A percentile compares a stretch with the other conserved stretches of the same genome.
Evolutionary conservation across 2,329 filamentous ascomycete species (phyloP).

Genomic region (Diaporthe aspalathi): DNA sequence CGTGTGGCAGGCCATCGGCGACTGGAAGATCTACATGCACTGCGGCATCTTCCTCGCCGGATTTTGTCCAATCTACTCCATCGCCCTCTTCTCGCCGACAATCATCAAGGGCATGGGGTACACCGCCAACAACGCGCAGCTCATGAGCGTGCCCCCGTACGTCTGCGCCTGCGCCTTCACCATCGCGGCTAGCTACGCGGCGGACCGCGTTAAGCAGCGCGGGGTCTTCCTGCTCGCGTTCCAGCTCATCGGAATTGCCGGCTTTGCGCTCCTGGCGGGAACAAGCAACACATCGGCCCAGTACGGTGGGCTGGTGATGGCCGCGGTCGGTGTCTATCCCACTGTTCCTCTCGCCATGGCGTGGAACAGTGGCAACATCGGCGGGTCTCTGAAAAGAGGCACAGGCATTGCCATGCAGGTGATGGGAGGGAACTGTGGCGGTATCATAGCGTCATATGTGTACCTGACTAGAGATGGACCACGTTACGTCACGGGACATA

Average conservation of each 20-base stretch:
- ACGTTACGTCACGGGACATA: slow-evolving; percentile 41
- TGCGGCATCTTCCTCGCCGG: slow-evolving; percentile 73
- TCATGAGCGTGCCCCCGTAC: slow-evolving; percentile 74
- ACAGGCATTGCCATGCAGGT: slow-evolving; percentile 41
- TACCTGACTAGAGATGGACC: slow-evolving; percentile 41
- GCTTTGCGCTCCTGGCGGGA: slow-evolving; percentile 56
- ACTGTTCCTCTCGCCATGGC: slow-evolving; percentile 67
- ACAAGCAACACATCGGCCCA: slow-evolving; percentile 54
- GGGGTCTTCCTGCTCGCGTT: slow-evolving; percentile 57
- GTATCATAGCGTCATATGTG: slow-evolving; percentile 43
- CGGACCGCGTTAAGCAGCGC: slow-evolving; percentile 45
- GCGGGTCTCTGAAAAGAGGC: slow-evolving; percentile 48
- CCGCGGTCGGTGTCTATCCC: slow-evolving; percentile 62
- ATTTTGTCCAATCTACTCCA: slow-evolving; percentile 68
- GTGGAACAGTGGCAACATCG: slow-evolving; percentile 71
- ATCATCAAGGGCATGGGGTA: slow-evolving; percentile 66
- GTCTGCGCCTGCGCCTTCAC: slow-evolving; percentile 65
- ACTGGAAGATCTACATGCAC: slow-evolving; percentile 67
- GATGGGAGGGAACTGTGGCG: slow-evolving; percentile 43
- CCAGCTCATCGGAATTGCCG: slow-evolving; percentile 58
- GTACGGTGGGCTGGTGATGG: slow-evolving; percentile 61
- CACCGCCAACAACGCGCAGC: slow-evolving; percentile 65
- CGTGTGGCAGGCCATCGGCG: slow-evolving; percentile 65
- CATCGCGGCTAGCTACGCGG: slow-evolving; percentile 58
- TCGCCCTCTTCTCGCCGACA: slow-evolving; percentile 71